phyloP scores from a whole-genome alignment of 139 green algal species.

The Mychonastes homosphaera region DNA sequence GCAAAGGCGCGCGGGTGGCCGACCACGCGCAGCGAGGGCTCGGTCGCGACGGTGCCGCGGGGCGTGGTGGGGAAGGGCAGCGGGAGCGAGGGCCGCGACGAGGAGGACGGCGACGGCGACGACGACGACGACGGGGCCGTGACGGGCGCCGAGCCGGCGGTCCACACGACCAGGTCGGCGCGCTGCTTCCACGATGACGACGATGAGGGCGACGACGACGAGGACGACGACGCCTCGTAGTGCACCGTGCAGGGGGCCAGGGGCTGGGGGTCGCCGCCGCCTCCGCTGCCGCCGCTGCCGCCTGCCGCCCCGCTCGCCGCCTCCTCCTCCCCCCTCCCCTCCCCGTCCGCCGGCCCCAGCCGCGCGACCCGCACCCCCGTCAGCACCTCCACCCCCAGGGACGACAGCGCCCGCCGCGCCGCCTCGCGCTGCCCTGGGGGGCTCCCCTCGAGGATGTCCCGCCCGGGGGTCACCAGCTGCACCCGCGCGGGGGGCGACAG shows the following conservation, averaged over 20 bases:
- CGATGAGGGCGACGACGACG: neutral
- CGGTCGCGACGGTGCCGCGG: slow-evolving; percentile 55
- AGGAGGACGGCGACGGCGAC: too few relatives aligned
- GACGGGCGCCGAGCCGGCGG: slow-evolving; percentile 59
- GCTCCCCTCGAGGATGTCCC: slow-evolving; percentile 53
- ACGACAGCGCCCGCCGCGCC: slow-evolving; percentile 36
- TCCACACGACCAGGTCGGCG: slow-evolving; percentile 80
- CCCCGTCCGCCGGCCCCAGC: neutral
- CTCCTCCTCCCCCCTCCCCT: neutral
- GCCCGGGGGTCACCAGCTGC: slow-evolving; percentile 53
- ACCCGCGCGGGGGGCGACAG: too few relatives aligned
- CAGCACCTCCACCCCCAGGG: slow-evolving; percentile 49
- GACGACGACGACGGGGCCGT: too few relatives aligned
- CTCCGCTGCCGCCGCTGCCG: neutral
- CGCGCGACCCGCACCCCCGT: slow-evolving; percentile 17
- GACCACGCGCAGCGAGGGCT: slow-evolving; percentile 65
- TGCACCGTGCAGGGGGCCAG: too few relatives aligned
- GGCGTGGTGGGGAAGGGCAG: slow-evolving; percentile 60
- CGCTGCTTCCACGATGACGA: neutral
- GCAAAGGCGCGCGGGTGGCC: slow-evolving; percentile 76
- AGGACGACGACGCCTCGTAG: neutral
- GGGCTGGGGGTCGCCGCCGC: neutral
- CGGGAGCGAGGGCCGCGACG: neutral
- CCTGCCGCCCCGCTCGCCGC: neutral
- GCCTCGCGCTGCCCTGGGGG: slow-evolving; percentile 55